phyloP scores from a whole-genome alignment of 495 filamentous ascomycete species.

The Neurospora sp. region DNA sequence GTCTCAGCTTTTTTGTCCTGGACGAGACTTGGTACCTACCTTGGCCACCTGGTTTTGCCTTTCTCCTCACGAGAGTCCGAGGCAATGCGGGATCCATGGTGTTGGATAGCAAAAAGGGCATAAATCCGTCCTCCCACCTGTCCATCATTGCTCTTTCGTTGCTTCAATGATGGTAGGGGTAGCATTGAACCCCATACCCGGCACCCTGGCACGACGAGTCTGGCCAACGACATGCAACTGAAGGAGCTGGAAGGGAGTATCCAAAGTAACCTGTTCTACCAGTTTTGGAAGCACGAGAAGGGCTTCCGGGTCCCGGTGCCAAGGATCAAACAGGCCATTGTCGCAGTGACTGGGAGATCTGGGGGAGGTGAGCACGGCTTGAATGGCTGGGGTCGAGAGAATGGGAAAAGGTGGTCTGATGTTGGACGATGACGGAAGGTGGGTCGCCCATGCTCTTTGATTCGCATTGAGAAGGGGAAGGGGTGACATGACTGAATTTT shows the following conservation, averaged over 20 bases:
- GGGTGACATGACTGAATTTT: background rate
- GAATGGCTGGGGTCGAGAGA: background rate
- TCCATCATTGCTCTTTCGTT: background rate
- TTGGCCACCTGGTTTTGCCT: background rate
- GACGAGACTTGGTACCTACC: background rate
- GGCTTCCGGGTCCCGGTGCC: background rate
- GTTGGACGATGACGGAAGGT: slow-evolving; percentile 3
- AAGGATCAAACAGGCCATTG: background rate
- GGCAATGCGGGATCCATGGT: background rate
- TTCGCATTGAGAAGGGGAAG: background rate
- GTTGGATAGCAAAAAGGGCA: background rate
- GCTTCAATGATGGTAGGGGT: background rate
- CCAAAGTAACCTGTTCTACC: background rate
- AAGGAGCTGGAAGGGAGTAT: background rate
- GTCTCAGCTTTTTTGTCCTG: too few species aligned
- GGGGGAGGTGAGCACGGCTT: background rate
- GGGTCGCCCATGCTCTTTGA: background rate
- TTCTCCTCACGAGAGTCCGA: background rate
- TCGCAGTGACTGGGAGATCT: background rate
- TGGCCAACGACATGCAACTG: background rate
- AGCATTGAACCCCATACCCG: background rate
- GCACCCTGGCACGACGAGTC: background rate
- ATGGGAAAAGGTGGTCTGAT: slow-evolving; percentile 13
- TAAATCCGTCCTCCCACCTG: background rate
- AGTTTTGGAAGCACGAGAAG: background rate